phyloP scores from a whole-genome alignment of 257 asterid species.

The Henckelia pumila region DNA sequence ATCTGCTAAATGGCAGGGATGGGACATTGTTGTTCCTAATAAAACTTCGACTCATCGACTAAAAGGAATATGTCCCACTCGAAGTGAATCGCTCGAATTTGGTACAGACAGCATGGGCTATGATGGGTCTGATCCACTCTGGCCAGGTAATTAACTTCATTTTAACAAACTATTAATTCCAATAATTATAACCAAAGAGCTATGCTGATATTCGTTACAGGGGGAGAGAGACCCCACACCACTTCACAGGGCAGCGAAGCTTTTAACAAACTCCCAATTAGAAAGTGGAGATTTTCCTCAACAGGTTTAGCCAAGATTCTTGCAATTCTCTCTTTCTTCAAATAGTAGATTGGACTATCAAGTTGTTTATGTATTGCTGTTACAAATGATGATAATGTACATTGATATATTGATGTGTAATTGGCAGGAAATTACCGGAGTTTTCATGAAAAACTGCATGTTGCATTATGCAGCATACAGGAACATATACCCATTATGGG shows the following conservation, averaged over 20 bases:
- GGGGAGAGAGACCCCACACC: conserved; percentile 41
- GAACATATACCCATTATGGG: conserved; percentile 28
- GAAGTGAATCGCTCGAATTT: conserved; percentile 44
- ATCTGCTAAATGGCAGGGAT: neutral
- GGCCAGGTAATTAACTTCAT: conserved; percentile 35
- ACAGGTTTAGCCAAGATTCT: conserved; percentile 32
- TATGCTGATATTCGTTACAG: neutral
- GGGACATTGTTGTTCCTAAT: neutral
- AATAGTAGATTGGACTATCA: neutral
- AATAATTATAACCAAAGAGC: neutral
- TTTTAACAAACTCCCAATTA: conserved; percentile 46
- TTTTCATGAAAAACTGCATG: conserved; percentile 40
- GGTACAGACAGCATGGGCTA: conserved; percentile 62
- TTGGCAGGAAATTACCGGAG: conserved; percentile 44
- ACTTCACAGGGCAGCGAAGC: conserved; percentile 38
- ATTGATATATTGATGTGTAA: neutral
- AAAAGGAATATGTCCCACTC: neutral
- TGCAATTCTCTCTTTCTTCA: neutral
- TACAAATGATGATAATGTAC: neutral
- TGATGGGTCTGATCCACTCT: conserved; percentile 41
- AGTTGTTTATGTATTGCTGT: neutral
- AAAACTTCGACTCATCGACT: neutral
- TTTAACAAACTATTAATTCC: neutral
- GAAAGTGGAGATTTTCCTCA: conserved; percentile 55
- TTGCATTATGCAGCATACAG: conserved; percentile 24